Evolutionary conservation across 2,329 filamentous ascomycete species (phyloP).

Genomic region (Ophiocordyceps camponoti-saundersi): DNA sequence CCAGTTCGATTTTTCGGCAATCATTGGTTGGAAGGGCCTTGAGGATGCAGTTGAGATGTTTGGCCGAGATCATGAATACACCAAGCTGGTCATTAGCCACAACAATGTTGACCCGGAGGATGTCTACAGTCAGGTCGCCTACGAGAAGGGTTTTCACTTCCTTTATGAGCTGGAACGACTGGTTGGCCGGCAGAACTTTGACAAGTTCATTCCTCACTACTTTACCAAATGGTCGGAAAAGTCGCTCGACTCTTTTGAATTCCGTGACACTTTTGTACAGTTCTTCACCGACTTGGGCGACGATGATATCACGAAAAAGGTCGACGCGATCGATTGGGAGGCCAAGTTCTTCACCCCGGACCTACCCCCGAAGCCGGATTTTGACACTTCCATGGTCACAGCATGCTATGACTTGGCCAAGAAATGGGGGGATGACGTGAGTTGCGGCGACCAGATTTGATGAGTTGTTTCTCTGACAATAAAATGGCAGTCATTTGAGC

Average conservation of each 20-base stretch:
- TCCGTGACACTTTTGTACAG: slow-evolving; percentile 71
- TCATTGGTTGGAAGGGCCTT: slow-evolving; percentile 88
- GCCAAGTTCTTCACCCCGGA: slow-evolving; percentile 78
- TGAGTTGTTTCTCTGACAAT: slow-evolving; percentile 4
- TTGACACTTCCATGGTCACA: slow-evolving; percentile 77
- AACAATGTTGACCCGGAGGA: slow-evolving; percentile 90
- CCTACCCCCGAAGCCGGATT: slow-evolving; percentile 75
- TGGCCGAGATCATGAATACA: slow-evolving; percentile 78
- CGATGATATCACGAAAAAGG: slow-evolving; percentile 41
- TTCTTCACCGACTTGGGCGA: slow-evolving; percentile 62
- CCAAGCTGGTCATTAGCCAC: slow-evolving; percentile 74
- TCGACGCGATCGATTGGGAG: slow-evolving; percentile 74
- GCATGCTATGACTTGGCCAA: slow-evolving; percentile 67
- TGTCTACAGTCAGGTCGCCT: slow-evolving; percentile 80
- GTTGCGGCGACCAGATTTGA: slow-evolving; percentile 12
- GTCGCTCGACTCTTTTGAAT: slow-evolving; percentile 85
- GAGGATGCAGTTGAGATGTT: slow-evolving; percentile 65
- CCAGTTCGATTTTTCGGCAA: slow-evolving; percentile 83
- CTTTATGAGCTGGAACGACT: slow-evolving; percentile 80
- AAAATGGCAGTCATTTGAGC: slow-evolving; percentile 35
- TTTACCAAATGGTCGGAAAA: slow-evolving; percentile 73
- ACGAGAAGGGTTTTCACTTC: slow-evolving; percentile 94
- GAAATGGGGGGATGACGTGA: slow-evolving; percentile 55
- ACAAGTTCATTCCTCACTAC: slow-evolving; percentile 92
- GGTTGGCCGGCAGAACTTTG: slow-evolving; percentile 72